Conservation (phyloP, 2,329 filamentous ascomycete species). For the Dothidotthia symphoricarpi region DNA sequence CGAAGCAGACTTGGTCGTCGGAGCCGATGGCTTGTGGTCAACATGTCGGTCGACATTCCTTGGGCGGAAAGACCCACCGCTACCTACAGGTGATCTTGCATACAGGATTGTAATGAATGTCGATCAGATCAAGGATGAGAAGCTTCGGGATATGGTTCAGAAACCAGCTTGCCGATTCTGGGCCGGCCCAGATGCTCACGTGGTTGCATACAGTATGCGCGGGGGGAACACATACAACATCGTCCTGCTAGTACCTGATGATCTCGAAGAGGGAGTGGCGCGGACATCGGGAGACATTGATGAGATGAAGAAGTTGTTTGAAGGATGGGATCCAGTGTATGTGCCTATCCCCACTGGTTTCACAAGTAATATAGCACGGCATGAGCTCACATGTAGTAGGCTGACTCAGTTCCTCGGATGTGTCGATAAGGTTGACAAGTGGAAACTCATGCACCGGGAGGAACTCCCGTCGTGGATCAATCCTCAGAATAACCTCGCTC, state of each 20-base stretch:
- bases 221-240: constrained; percentile 63
- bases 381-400: constrained; percentile 9
- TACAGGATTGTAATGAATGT: constrained; percentile 60
- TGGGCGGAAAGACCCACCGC: constrained; percentile 16
- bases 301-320: constrained; percentile 62
- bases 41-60: constrained; percentile 47
- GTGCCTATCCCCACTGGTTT: constrained; percentile 34
- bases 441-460: constrained; percentile 62
- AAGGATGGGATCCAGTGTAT: constrained; percentile 62
- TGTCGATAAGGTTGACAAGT: constrained; percentile 64
- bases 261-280: constrained; percentile 56
- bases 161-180: constrained; percentile 59
- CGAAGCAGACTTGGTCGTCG: constrained; percentile 58
- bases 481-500: constrained; percentile 57
- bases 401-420: constrained; percentile 32
- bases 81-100: constrained; percentile 62
- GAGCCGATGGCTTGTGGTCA: constrained; percentile 65
- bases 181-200: constrained; percentile 62
- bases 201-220: constrained; percentile 61
- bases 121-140: constrained; percentile 53
- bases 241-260: constrained; percentile 64
- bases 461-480: constrained; percentile 41
- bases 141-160: constrained; percentile 54
- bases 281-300: constrained; percentile 55
- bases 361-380: constrained; percentile 26